Conservation (phyloP, 495 filamentous ascomycete genomes). For the Penicillium roqueforti region DNA sequence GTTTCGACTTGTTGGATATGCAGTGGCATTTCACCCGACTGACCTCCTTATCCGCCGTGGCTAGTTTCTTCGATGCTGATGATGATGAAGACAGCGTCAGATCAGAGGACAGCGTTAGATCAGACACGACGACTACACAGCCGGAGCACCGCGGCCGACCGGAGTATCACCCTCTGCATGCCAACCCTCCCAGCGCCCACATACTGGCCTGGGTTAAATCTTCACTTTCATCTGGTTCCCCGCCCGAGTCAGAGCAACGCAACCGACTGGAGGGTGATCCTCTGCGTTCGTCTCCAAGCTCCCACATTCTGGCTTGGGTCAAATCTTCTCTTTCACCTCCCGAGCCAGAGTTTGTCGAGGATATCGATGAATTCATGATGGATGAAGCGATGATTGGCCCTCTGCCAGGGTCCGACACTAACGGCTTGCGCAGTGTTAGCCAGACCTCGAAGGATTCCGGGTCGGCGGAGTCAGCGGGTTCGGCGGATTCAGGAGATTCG, state of each 20-base stretch:
- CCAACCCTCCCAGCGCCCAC: not conserved
- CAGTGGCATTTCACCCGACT: slow-evolving; percentile 14
- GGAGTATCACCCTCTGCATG: not conserved
- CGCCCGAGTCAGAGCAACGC: not conserved
- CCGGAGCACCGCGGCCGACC: too few species aligned
- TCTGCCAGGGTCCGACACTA: not conserved
- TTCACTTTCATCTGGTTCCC: not conserved
- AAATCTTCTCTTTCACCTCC: not conserved
- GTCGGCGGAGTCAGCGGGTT: not conserved
- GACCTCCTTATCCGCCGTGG: slow-evolving; percentile 9
- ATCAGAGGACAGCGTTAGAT: not conserved
- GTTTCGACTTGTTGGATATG: slow-evolving; percentile 14
- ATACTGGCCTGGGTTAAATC: not conserved
- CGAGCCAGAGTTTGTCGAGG: not conserved
- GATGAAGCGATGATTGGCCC: not conserved
- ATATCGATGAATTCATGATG: not conserved
- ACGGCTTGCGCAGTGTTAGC: not conserved
- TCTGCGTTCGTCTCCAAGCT: too few species aligned
- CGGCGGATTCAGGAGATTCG: not conserved
- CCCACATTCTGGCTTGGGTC: not conserved
- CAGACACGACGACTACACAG: not conserved
- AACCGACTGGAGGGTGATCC: too few species aligned
- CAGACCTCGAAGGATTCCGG: not conserved
- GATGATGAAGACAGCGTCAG: slow-evolving; percentile 12
- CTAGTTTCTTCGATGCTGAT: slow-evolving; percentile 18